Base-by-base conservation (phyloP, 371 early-diverging fungal species). In the Mortierella sp. region DNA sequence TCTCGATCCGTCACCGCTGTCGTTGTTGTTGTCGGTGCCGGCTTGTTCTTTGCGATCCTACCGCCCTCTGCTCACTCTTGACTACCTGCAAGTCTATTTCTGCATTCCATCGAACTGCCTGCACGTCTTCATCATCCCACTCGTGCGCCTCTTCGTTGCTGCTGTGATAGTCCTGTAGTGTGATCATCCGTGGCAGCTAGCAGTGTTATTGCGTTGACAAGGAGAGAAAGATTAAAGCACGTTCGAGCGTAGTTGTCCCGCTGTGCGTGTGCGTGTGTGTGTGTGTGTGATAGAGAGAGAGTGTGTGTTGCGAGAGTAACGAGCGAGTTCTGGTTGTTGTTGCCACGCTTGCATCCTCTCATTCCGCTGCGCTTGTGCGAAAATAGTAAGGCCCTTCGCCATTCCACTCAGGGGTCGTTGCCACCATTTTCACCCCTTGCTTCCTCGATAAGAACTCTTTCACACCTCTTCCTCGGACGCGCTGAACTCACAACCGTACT, bases 271-370 rank as follows among this genome's bases (percentile, higher is more conserved):
- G n/a, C n/a, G n/a, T n/a, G n/a, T n/a, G n/a, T n/a, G n/a, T n/a
- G n/a, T n/a, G 47, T 58, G 31, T n/a, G n/a, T n/a, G n/a, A n/a
- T n/a, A n/a, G n/a, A n/a, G n/a, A n/a, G n/a, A n/a, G n/a, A n/a
- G n/a, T 58, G 48, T 46, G 28, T 46, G 19, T 46, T 24, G 16
- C 51, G 34, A 39, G 43, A 41, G 17, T 17, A 43, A 43, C 22
- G 3, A 14, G 12, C 7, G 29, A 10, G 24, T 53, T 24, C 52
- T 54, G 54, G 60, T 59, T 59, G 60, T 59, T 59, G 60, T 51
- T 59, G 49, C 29, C 51, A 49, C 17, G 21, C 21, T 40, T 25
- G 16, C 19, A 19, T 28, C 40, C 28, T n/a, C n/a, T n/a, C n/a
- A n/a, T n/a, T n/a, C n/a, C n/a, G n/a, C n/a, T n/a, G n/a, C n/a